These are phyloP conservation scores for Epichloe brachyelytri DNA, from an alignment of 2,329 filamentous ascomycete genomes.

Conservation along the genomic window DNA sequence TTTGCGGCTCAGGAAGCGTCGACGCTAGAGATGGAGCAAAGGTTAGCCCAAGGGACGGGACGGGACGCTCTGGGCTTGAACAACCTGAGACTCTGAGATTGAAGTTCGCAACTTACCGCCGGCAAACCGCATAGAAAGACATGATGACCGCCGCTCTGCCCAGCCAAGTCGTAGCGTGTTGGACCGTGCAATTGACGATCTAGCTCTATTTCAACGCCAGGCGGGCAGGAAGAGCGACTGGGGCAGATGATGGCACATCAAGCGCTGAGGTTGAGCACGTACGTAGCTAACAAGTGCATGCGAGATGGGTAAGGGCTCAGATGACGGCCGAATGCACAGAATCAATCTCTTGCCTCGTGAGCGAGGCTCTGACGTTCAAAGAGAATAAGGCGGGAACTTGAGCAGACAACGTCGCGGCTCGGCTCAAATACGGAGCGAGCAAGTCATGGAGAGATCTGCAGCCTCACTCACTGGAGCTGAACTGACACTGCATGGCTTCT, in stretches of 20 bases:
- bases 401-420: neutral
- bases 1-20: conserved; percentile 8
- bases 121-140: conserved; percentile 12
- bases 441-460: neutral
- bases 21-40: conserved; percentile 5
- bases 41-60: conserved; percentile 3
- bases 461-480: neutral
- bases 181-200: neutral
- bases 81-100: neutral
- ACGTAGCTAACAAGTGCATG: neutral
- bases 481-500: neutral
- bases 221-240: neutral
- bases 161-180: neutral
- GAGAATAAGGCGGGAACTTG: neutral
- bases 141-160: conserved; percentile 5
- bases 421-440: neutral
- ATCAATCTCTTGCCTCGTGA: neutral
- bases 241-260: neutral
- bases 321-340: neutral
- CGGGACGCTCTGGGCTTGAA: neutral
- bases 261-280: neutral
- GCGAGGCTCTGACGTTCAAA: neutral
- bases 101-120: conserved; percentile 9
- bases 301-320: neutral
- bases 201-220: neutral